phyloP scores from a whole-genome alignment of 495 filamentous ascomycete genomes.

The Aspergillus funiculosus region DNA sequence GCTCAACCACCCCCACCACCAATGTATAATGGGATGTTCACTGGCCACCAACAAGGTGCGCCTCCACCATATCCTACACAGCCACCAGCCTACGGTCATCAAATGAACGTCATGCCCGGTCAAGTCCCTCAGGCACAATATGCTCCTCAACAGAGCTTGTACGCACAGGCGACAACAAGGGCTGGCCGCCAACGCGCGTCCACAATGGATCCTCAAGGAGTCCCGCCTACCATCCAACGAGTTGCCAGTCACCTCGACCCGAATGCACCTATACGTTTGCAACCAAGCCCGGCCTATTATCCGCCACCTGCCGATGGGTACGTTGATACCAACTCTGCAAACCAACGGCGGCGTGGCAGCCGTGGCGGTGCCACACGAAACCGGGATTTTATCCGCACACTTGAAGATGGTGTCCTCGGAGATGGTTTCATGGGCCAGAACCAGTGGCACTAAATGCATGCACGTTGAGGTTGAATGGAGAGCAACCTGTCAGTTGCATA shows the following conservation, averaged over 20 bases:
- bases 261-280: conserved; percentile 84
- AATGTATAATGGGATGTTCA: conserved; percentile 78
- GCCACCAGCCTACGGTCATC: conserved; percentile 60
- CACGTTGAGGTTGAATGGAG: conserved; percentile 1
- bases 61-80: conserved; percentile 83
- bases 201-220: conserved; percentile 89
- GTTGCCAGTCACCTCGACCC: conserved; percentile 98
- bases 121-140: conserved; percentile 69
- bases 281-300: conserved; percentile 96
- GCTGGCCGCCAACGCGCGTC: conserved; percentile 85
- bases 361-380: conserved; percentile 62
- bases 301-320: conserved; percentile 89
- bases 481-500: conserved; percentile 15
- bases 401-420: conserved; percentile 81
- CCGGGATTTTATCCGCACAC: conserved; percentile 83
- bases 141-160: conserved; percentile 64
- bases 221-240: conserved; percentile 86
- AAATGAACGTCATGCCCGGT: conserved; percentile 64
- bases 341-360: conserved; percentile 70
- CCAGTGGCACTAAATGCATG: conserved; percentile 53
- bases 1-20: conserved; percentile 52
- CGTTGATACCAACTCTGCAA: conserved; percentile 54
- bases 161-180: conserved; percentile 77
- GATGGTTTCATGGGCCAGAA: conserved; percentile 67
- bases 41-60: conserved; percentile 63